Conservation (phyloP, 371 early-diverging fungal genomes). For the Chytridiales sp. region DNA sequence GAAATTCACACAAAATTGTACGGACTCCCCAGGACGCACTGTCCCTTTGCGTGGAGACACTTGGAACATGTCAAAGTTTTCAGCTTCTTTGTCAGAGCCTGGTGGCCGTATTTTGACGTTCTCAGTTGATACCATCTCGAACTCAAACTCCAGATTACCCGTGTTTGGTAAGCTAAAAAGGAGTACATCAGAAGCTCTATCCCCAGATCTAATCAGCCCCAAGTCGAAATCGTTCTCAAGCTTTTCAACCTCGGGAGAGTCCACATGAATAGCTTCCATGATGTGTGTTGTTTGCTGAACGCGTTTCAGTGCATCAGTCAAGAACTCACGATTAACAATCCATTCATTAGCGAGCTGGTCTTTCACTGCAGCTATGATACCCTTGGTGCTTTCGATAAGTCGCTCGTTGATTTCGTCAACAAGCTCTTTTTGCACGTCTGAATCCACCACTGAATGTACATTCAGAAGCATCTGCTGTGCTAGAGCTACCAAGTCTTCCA, state of each 20-base stretch:
- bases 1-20: slow-evolving; percentile 44
- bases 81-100: slow-evolving; percentile 18
- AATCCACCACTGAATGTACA: slow-evolving; percentile 9
- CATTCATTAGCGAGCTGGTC: slow-evolving; percentile 46
- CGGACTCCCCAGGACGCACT: slow-evolving; percentile 39
- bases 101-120: slow-evolving; percentile 20
- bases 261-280: slow-evolving; percentile 30
- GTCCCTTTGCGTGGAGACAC: slow-evolving; percentile 38
- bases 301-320: slow-evolving; percentile 35
- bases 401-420: slow-evolving; percentile 34
- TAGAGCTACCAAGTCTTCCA: slow-evolving; percentile 31
- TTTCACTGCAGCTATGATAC: slow-evolving; percentile 46
- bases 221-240: slow-evolving; percentile 45
- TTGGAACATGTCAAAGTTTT: slow-evolving; percentile 25
- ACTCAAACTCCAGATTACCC: slow-evolving; percentile 32
- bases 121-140: slow-evolving; percentile 15
- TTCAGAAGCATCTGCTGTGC: slow-evolving; percentile 30
- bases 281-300: slow-evolving; percentile 41
- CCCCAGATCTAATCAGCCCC: slow-evolving; percentile 44
- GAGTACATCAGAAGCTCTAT: slow-evolving; percentile 26
- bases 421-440: slow-evolving; percentile 26
- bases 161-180: slow-evolving; percentile 51
- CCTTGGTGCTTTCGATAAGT: slow-evolving; percentile 39
- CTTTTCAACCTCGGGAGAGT: slow-evolving; percentile 18
- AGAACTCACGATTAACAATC: slow-evolving; percentile 48